phyloP scores from a whole-genome alignment of 1,284 basidiomycete genomes.

The Malassezia brasiliensis region DNA sequence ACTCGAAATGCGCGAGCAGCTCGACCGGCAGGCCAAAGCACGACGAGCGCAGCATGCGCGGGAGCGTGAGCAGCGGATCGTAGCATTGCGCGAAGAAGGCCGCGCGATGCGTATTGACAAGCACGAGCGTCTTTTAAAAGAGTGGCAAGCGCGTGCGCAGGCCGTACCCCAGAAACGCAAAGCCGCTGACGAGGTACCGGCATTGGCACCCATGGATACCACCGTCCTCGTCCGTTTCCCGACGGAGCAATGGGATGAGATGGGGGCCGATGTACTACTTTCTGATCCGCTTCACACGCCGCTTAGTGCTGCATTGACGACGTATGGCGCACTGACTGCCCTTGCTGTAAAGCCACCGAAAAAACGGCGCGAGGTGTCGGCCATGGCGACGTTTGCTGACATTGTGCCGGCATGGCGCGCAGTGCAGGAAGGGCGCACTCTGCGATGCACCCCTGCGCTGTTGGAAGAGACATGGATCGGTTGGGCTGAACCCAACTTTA shows the following conservation, averaged over 20 bases:
- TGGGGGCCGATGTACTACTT: conserved; percentile 11
- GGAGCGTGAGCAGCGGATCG: conserved; percentile 12
- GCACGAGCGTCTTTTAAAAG: conserved; percentile 19
- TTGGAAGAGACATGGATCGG: conserved; percentile 37
- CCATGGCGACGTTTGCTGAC: conserved; percentile 26
- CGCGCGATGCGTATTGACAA: conserved; percentile 18
- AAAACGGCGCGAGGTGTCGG: conserved; percentile 26
- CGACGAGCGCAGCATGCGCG: neutral
- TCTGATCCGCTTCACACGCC: conserved; percentile 20
- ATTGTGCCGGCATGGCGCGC: conserved; percentile 31
- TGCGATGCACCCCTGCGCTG: conserved; percentile 27
- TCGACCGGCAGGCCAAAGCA: conserved; percentile 48
- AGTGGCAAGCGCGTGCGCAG: conserved; percentile 17
- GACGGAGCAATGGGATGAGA: conserved; percentile 19
- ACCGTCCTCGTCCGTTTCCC: conserved; percentile 35
- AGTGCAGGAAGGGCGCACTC: conserved; percentile 26
- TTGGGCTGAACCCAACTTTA: conserved; percentile 22
- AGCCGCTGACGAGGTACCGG: conserved; percentile 14
- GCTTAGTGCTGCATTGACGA: conserved; percentile 18
- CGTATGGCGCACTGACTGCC: conserved; percentile 28
- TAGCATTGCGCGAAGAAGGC: conserved; percentile 22
- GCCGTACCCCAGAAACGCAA: conserved; percentile 16
- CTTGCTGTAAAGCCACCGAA: conserved; percentile 24
- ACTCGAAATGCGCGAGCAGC: conserved; percentile 68
- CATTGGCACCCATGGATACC: conserved; percentile 26